Base-by-base conservation (phyloP, 306 rosid genomes). In the Nissolia schottii region DNA sequence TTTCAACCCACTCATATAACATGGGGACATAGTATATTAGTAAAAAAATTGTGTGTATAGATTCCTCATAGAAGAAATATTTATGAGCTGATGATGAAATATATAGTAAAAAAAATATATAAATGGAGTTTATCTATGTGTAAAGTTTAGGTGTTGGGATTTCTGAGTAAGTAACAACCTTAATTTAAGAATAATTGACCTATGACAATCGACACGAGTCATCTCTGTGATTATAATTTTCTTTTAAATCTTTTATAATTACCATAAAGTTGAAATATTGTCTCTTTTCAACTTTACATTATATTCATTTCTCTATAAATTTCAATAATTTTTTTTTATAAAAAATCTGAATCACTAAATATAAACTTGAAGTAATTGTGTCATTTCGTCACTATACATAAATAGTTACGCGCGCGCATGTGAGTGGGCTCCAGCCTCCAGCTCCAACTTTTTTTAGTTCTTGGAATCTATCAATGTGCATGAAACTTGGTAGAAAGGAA, bases 341-440 rank as follows among this genome's bases (percentile, higher is more conserved):
- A n/a, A n/a, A n/a, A n/a, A n/a, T n/a, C n/a, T n/a, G n/a, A 5
- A 31, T 31, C 0, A 34, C 6, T 45, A 6, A 19, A 9, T 22
- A 51, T 51, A 14, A 51, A 8, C 12, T 49, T 20, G n/a, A 57
- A 24, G 22, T n/a, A 27, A 3, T 50, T 14, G 38, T 27, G 38
- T 25, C 38, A 5, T n/a, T n/a, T n/a, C n/a, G n/a, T n/a, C 6
- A 60, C 32, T 55, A 55, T 55, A 20, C 3, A 55, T 28, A 61
- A 11, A 68, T 12, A 10, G 32, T 31, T 71, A 18, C 22, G 51
- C 7, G 59, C 22, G 51, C 7, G 59, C 68, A 28, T 20, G 69
- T 72, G 69, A 31, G 49, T 28, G 69, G 68, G 49, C 15, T 29
- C 69, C 60, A 43, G 59, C 27, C 15, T 29, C 69, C 60, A 43